phyloP scores from a whole-genome alignment of 129 eudicot genomes.

The Gnaphalium uliginosum region DNA sequence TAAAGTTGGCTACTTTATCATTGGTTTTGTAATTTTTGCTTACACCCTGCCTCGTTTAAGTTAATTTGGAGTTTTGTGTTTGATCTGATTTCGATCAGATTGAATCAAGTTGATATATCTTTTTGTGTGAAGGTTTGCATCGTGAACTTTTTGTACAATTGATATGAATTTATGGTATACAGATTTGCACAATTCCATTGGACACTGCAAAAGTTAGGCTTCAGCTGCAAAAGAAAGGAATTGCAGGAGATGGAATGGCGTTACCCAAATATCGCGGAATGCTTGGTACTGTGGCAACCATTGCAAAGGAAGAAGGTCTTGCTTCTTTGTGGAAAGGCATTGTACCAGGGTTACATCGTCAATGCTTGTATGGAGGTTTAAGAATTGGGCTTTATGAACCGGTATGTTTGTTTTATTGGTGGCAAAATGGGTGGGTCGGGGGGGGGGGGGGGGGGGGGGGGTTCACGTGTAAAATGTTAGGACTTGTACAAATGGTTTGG shows the following conservation, averaged over 20 bases:
- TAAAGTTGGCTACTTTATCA: background rate
- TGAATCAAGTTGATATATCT: no score
- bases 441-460: background rate
- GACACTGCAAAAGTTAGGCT: slow-evolving; percentile 96
- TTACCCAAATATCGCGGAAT: slow-evolving; percentile 77
- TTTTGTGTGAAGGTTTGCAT: background rate
- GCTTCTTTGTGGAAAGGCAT: slow-evolving; percentile 83
- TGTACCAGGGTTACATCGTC: slow-evolving; percentile 91
- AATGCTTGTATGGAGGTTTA: slow-evolving; percentile 71
- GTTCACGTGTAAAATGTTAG: background rate
- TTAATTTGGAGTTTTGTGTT: background rate
- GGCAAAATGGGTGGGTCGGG: background rate
- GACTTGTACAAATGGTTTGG: background rate
- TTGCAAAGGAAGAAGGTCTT: slow-evolving; percentile 81
- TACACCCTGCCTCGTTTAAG: background rate
- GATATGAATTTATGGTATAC: background rate
- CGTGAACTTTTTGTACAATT: background rate
- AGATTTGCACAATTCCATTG: slow-evolving; percentile 76
- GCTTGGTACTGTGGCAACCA: slow-evolving; percentile 82
- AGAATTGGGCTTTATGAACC: slow-evolving; percentile 90
- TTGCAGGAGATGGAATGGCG: slow-evolving; percentile 59
- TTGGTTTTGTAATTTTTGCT: background rate
- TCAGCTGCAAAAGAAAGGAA: slow-evolving; percentile 72
- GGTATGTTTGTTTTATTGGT: slow-evolving; percentile 36
- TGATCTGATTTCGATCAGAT: no score